Evolutionary conservation across 129 eudicot genomes (phyloP).

Genomic region (Daucus carota): DNA sequence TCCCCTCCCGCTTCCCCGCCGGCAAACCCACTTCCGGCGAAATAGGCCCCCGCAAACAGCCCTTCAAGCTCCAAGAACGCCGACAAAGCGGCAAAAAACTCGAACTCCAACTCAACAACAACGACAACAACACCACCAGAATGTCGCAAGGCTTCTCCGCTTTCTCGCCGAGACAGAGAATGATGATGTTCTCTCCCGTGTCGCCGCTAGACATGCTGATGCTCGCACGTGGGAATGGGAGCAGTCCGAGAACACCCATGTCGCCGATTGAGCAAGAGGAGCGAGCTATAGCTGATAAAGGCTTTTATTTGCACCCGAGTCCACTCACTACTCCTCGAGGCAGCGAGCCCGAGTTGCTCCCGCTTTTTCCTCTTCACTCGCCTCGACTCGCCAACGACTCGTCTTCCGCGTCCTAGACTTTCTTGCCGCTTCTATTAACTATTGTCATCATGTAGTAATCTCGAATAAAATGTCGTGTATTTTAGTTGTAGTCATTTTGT

Average conservation of each 20-base stretch:
- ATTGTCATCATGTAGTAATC: neutral
- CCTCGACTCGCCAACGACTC: conserved; percentile 18
- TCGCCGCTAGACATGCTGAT: conserved; percentile 52
- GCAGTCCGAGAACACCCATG: conserved; percentile 39
- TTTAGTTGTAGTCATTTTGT: neutral
- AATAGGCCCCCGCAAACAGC: conserved; percentile 30
- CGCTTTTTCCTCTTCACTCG: conserved; percentile 59
- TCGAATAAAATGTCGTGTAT: neutral
- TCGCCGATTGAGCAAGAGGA: conserved; percentile 49
- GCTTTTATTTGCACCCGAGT: conserved; percentile 80
- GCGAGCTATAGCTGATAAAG: conserved; percentile 60
- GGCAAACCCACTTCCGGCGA: conserved; percentile 23
- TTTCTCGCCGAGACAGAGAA: conserved; percentile 16
- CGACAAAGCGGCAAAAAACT: conserved; percentile 48
- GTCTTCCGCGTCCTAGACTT: neutral
- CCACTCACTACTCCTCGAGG: conserved; percentile 47
- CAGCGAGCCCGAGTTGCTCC: conserved; percentile 58
- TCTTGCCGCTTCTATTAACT: neutral
- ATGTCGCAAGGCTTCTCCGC: conserved; percentile 3
- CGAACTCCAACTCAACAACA: conserved; percentile 50
- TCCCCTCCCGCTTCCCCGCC: conserved; percentile 20
- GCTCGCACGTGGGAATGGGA: conserved; percentile 32
- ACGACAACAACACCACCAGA: neutral
- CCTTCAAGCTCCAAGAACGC: conserved; percentile 69
- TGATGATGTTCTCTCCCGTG: conserved; percentile 54